Conservation (phyloP, 2,329 filamentous ascomycete genomes). For the Aspergillus chevalieri region DNA sequence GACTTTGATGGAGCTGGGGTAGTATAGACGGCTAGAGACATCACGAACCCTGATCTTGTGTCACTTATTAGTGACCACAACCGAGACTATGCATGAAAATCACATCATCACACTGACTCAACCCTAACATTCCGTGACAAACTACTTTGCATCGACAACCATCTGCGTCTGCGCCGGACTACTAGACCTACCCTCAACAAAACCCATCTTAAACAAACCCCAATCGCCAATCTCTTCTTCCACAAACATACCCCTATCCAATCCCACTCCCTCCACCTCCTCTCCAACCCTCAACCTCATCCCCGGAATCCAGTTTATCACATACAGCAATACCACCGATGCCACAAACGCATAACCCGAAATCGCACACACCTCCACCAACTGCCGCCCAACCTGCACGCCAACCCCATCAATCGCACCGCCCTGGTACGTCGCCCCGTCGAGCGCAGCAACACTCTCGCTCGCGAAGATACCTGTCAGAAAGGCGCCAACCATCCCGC, state of each 20-base stretch:
- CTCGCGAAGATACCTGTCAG: constrained; percentile 54
- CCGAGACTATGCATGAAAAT: too few relatives aligned
- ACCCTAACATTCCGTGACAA: too few relatives aligned
- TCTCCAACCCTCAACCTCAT: constrained; percentile 51
- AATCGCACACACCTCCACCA: constrained; percentile 52
- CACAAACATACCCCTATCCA: constrained; percentile 51
- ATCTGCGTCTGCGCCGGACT: not conserved
- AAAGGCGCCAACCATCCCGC: constrained; percentile 54
- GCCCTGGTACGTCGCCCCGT: constrained; percentile 42
- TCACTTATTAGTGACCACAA: too few relatives aligned
- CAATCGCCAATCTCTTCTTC: constrained; percentile 54
- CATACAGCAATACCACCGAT: constrained; percentile 46
- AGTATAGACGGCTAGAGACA: too few relatives aligned
- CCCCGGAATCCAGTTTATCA: constrained; percentile 50
- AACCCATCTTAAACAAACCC: constrained; percentile 17
- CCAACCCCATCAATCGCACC: constrained; percentile 52
- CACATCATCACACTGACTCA: too few relatives aligned
- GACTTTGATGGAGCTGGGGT: too few relatives aligned
- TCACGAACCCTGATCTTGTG: too few relatives aligned
- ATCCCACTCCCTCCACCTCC: constrained; percentile 50
- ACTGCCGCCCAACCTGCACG: constrained; percentile 50
- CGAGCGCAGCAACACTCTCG: constrained; percentile 37
- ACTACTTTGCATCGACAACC: not conserved
- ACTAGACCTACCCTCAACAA: not conserved
- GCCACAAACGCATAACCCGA: constrained; percentile 49